Percentiles rank a stretch among this genome's conserved stretches.
Evolutionary conservation across 768 basidiomycete species (phyloP).

Genomic region (Collybiopsis luxurians): DNA sequence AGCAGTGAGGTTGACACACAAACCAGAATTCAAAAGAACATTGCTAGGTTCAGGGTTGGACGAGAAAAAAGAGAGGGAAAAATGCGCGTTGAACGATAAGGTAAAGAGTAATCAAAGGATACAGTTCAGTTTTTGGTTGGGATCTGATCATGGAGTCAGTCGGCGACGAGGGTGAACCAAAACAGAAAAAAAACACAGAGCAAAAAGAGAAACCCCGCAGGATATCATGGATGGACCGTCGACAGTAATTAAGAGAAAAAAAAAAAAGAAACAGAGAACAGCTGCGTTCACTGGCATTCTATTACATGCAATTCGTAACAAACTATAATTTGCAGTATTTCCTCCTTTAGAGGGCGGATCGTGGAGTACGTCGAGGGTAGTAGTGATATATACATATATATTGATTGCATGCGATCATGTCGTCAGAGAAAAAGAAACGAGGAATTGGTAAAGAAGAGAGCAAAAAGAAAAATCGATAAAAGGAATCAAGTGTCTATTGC

Average conservation of each 20-base stretch:
- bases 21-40: no score
- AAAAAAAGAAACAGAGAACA: background rate
- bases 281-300: conserved; percentile 45
- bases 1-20: no score
- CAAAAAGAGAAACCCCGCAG: background rate
- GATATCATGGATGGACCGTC: background rate
- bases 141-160: background rate
- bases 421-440: conserved; percentile 6
- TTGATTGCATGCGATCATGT: conserved; percentile 12
- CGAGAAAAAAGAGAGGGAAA: background rate
- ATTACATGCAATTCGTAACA: conserved; percentile 56
- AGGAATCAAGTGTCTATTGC: conserved; percentile 45
- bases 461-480: conserved; percentile 20
- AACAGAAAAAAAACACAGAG: background rate
- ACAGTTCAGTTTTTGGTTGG: background rate
- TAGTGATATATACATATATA: conserved; percentile 9
- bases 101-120: conserved; percentile 1
- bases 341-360: conserved; percentile 74
- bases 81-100: background rate
- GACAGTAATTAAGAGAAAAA: background rate
- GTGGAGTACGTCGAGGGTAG: conserved; percentile 28
- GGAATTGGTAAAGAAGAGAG: conserved; percentile 4
- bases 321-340: conserved; percentile 35
- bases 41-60: background rate
- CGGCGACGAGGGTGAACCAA: background rate